Conservation (phyloP, 1,284 basidiomycete genomes). For the Stygiomarasmius scandens region DNA sequence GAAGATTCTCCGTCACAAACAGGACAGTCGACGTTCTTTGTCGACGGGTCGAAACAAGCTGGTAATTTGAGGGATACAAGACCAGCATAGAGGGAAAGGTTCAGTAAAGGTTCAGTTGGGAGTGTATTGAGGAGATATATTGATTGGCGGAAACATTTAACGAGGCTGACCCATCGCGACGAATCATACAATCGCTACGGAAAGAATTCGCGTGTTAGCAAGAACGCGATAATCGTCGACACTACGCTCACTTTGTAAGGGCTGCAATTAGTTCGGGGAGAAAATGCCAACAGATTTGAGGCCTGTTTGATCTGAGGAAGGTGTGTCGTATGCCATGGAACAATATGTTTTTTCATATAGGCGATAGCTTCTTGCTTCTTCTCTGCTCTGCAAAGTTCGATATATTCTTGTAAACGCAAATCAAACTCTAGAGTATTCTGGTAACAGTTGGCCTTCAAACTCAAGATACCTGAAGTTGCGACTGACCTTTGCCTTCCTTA, state of each 20-base stretch:
- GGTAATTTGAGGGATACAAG: constrained; percentile 87
- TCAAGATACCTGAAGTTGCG: not conserved
- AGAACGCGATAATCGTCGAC: not conserved
- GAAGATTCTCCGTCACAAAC: constrained; percentile 70
- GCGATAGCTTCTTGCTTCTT: constrained; percentile 79
- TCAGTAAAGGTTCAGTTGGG: constrained; percentile 83
- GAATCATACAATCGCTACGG: constrained; percentile 79
- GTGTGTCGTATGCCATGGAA: constrained; percentile 83
- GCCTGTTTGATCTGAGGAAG: constrained; percentile 76
- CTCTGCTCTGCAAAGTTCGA: constrained; percentile 82
- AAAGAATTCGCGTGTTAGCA: not conserved
- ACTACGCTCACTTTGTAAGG: constrained; percentile 63
- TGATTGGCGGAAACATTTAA: constrained; percentile 79
- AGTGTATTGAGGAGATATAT: constrained; percentile 86
- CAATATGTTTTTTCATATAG: constrained; percentile 83
- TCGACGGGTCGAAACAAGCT: constrained; percentile 62
- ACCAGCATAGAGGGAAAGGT: constrained; percentile 87
- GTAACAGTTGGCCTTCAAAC: not conserved
- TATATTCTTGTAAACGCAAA: constrained; percentile 93
- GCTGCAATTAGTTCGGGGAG: constrained; percentile 63
- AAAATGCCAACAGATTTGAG: constrained; percentile 76
- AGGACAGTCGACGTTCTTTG: constrained; percentile 88
- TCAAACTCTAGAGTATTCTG: constrained; percentile 96
- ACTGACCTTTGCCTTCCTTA: constrained; percentile 87
- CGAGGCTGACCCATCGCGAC: constrained; percentile 74